Base-by-base conservation (phyloP, 2,329 filamentous ascomycete species). In the Phialocephala subalpina region DNA sequence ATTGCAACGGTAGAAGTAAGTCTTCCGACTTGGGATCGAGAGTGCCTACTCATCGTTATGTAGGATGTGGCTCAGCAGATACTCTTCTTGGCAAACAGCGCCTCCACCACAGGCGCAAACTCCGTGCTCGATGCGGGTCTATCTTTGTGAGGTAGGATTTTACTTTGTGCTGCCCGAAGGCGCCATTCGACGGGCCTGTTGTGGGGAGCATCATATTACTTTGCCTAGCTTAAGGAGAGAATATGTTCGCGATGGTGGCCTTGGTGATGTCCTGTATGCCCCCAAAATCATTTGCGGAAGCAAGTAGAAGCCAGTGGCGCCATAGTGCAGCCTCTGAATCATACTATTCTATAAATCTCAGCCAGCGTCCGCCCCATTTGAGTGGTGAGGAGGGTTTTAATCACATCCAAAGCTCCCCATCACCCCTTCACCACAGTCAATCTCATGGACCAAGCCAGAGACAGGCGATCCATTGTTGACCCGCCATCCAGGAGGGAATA, bases 31-130 rank as follows among this genome's bases (percentile, higher is more conserved):
- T 20, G 14, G 22, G 36, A n/a, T 63, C 25, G 14, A 5, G 27
- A 42, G 49, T 22, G 52, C 57, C 16, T 68, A 47, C 33, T 58
- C 29, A 60, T 29, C 16, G 16, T 4, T 22, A 16, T 62, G 16
- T 71, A 82, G 77, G 85, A 87, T 66, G 83, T 84, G 25, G 85
- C 84, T 3, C 80, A 84, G 55, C 84, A 86, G 69, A 84, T 87
- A 0, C 76, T 83, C 52, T 79, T 78, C 42, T 82, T 86, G 40
- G 83, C 81, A 2, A 80, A 80, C 66, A 84, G 78, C 38, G 81
- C 77, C 69, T 83, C 80, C 33, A 80, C 82, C 27, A 87, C 86
- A 2, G 85, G 85, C 0, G 78, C 82, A 27, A 87, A 87, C 69
- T 78, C 81, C 1, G 72, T 87, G 16, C 76, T 87, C 55, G 85